Base-by-base conservation (phyloP, 805 yeast genomes). In the Saccharomycopsis lassenensis region DNA sequence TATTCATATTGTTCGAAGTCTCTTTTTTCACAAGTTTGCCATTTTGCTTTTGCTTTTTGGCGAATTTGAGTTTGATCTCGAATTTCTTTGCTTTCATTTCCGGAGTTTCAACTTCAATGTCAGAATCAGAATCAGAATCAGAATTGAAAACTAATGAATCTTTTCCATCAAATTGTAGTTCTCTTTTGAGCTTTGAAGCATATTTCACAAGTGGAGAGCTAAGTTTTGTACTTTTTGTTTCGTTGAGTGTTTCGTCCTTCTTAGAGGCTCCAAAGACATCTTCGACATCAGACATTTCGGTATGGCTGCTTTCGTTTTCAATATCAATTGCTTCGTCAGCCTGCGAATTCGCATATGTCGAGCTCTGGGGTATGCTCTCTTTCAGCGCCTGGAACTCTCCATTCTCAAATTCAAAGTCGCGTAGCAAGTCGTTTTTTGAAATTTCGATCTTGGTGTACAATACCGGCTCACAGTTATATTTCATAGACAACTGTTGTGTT, bases 261-360 rank as follows among this genome's bases (percentile, higher is more conserved):
- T 15, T 11, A 7, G 10, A n/a, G 20, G 21, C 34, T n/a, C 21
- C 35, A 6, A 14, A 14, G 11, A 19, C 32, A 10, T 22, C 6
- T 15, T 36, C 42, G 12, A 37, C 14, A 19, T 37, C 45, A 3
- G 39, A 35, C 5, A 30, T 12, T n/a, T 41, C 45, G 4, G 45
- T 41, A n/a, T n/a, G n/a, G n/a, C n/a, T n/a, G n/a, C 31, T 31
- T 15, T 22, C 31, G 16, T 29, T 20, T 14, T 15, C 35, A 31
- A 26, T 14, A 14, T 23, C 15, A 15, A 33, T 35, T 8, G 18
- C 37, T 20, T 38, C 37, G 19, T 29, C 36, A 11, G 16, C 12
- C 17, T 24, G 33, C 24, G 25, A 21, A n/a, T n/a, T n/a, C n/a
- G n/a, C n/a, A n/a, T n/a, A n/a, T n/a, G n/a, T n/a, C n/a, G n/a